Evolutionary conservation across 2,329 filamentous ascomycete species (phyloP), one percentile per base, ranked within the genome.

Genomic region (Neospermospora avenae): DNA sequence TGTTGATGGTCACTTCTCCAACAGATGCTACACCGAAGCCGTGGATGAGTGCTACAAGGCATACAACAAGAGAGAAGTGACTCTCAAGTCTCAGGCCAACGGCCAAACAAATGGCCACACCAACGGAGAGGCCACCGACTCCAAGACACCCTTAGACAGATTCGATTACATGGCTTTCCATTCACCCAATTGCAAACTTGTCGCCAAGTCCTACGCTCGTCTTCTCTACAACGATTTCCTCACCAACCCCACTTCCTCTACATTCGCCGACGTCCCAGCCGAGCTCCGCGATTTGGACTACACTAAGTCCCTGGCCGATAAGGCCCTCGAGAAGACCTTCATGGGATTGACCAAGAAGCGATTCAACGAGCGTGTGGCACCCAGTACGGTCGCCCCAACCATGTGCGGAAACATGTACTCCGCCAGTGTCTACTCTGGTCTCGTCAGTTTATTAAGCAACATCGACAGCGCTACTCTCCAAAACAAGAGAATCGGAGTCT

Each of bases 161-260:
- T 95, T 95, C 75, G 90, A 93, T 77, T 90, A 91, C 79, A 77
- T 95, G 73, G 77, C 86, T 62, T 95, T 93, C 85, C 90, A 95
- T 76, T 83, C 90, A 18, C 90, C 90, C 42, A 93, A 87, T 65
- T 95, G 90, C 87, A 95, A 95, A 81, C 82, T 92, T 60, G 90
- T 95, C 63, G 81, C 89, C 73, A 95, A 95, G 80, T 92, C 89
- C 18, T 95, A 92, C 73, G 90, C 84, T 62, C 88, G 90, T 67
- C 81, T 95, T 66, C 80, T 93, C 60, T 95, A 95, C 83, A 91
- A 93, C 74, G 90, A 95, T 78, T 95, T 88, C 80, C 81, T 93
- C 37, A 78, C 79, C 74, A 82, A 91, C 75, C 84, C 89, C 51
- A 80, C 85, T 64, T 80, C 82, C 75, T 76, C 86, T 49, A 80